Percentiles rank a stretch among this genome's conserved stretches.
These are phyloP conservation scores for Hemileccinum impolitum DNA, from an alignment of 768 basidiomycete species.

Conservation along the genomic window DNA sequence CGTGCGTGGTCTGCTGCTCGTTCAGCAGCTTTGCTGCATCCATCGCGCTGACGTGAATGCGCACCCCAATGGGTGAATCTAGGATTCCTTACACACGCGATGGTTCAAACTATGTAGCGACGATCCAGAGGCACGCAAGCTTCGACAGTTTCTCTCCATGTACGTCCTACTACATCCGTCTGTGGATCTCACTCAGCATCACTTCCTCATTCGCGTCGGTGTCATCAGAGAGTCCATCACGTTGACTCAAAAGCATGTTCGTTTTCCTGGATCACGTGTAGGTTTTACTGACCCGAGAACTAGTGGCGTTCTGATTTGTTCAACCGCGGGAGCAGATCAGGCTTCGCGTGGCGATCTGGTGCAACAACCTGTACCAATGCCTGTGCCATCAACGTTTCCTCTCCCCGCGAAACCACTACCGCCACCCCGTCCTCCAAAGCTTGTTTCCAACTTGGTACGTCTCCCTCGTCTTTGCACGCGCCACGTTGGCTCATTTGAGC, in stretches of 20 bases:
- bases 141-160: slow-evolving; percentile 29
- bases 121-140: slow-evolving; percentile 21
- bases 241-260: slow-evolving; percentile 23
- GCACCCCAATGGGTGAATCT: neutral
- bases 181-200: slow-evolving; percentile 7
- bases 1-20: slow-evolving; percentile 8
- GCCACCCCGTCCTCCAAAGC: neutral
- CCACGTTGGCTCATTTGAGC: neutral
- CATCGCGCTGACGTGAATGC: neutral
- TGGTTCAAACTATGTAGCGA: slow-evolving; percentile 25
- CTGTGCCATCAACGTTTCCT: neutral
- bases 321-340: neutral
- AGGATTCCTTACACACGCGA: slow-evolving; percentile 25
- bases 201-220: too few relatives aligned
- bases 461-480: neutral
- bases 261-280: neutral
- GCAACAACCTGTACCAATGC: neutral
- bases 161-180: slow-evolving; percentile 7
- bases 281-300: slow-evolving; percentile 7
- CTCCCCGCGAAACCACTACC: neutral
- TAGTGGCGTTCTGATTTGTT: slow-evolving; percentile 14
- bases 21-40: neutral
- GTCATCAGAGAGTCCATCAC: slow-evolving; percentile 19
- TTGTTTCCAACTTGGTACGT: slow-evolving; percentile 13
- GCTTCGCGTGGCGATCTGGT: neutral